These are phyloP conservation scores for Zygosaccharomyces rouxii DNA, from an alignment of 805 yeast genomes.

Conservation along the genomic window DNA sequence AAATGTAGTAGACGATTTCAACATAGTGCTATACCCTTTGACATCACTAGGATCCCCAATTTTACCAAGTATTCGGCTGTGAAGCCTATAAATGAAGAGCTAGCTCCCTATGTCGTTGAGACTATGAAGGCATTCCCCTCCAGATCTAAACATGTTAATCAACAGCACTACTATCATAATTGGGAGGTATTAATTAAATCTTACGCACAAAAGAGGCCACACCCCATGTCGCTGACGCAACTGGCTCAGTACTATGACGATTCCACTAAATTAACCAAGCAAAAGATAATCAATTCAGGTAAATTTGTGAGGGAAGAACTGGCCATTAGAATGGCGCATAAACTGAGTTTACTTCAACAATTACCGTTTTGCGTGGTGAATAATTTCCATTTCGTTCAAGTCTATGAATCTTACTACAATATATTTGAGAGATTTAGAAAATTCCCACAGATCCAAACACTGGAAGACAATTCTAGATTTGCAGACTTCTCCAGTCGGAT, in stretches of 20 bases:
- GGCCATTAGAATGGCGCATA: constrained; percentile 76
- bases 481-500: constrained; percentile 59
- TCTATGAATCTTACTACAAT: constrained; percentile 82
- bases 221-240: constrained; percentile 87
- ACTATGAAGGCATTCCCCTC: constrained; percentile 38
- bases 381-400: constrained; percentile 80
- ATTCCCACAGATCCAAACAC: constrained; percentile 58
- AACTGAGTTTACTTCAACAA: constrained; percentile 72
- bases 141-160: constrained; percentile 45
- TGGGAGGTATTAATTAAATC: constrained; percentile 26
- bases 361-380: constrained; percentile 81
- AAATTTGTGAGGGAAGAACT: constrained; percentile 84
- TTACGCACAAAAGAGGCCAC: constrained; percentile 52
- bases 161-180: constrained; percentile 79
- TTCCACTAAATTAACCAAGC: constrained; percentile 55
- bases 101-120: constrained; percentile 36
- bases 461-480: constrained; percentile 73
- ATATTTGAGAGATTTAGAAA: constrained; percentile 83
- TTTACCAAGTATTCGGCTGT: constrained; percentile 36
- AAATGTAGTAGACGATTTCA: constrained; percentile 11
- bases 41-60: constrained; percentile 34
- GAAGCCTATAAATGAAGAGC: constrained; percentile 30
- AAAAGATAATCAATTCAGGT: constrained; percentile 76
- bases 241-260: constrained; percentile 81
- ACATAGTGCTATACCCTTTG: constrained; percentile 19